A percentile compares a stretch with the other conserved stretches of the same genome.
Conservation (phyloP, 495 filamentous ascomycete genomes). For the Neohortaea acidophila region DNA sequence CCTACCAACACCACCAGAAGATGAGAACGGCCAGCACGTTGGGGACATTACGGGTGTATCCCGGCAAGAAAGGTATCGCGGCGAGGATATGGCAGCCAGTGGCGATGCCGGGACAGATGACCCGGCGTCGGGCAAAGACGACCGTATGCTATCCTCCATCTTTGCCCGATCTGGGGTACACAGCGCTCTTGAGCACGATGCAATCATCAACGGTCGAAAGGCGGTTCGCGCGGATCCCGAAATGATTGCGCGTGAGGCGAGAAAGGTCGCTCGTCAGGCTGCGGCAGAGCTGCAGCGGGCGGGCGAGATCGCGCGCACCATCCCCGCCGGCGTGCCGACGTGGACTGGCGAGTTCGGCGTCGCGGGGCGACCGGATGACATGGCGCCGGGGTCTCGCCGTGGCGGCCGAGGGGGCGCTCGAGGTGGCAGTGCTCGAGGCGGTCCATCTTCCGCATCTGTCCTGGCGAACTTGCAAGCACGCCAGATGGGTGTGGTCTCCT, state of each 20-base stretch:
- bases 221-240: slow-evolving; percentile 49
- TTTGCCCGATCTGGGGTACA: slow-evolving; percentile 75
- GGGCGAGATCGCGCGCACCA: slow-evolving; percentile 49
- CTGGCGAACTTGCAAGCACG: slow-evolving; percentile 22
- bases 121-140: slow-evolving; percentile 31
- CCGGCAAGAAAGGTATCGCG: slow-evolving; percentile 25
- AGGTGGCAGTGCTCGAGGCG: slow-evolving; percentile 14
- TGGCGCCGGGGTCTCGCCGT: slow-evolving; percentile 4
- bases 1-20: slow-evolving; percentile 19
- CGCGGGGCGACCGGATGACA: slow-evolving; percentile 42
- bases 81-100: slow-evolving; percentile 5
- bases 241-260: slow-evolving; percentile 68
- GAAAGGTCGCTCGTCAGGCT: slow-evolving; percentile 60
- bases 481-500: slow-evolving; percentile 5
- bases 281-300: slow-evolving; percentile 57
- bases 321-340: slow-evolving; percentile 73
- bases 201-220: slow-evolving; percentile 58
- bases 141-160: slow-evolving; percentile 69
- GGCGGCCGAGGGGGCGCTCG: slow-evolving; percentile 12
- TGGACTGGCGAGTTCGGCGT: slow-evolving; percentile 81
- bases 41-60: slow-evolving; percentile 39
- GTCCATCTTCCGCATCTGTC: slow-evolving; percentile 20
- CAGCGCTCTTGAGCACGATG: slow-evolving; percentile 73
- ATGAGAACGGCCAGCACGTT: not conserved
- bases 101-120: slow-evolving; percentile 19